Evolutionary conservation across 1,284 basidiomycete species (phyloP).

Genomic region (Trametes pubescens): DNA sequence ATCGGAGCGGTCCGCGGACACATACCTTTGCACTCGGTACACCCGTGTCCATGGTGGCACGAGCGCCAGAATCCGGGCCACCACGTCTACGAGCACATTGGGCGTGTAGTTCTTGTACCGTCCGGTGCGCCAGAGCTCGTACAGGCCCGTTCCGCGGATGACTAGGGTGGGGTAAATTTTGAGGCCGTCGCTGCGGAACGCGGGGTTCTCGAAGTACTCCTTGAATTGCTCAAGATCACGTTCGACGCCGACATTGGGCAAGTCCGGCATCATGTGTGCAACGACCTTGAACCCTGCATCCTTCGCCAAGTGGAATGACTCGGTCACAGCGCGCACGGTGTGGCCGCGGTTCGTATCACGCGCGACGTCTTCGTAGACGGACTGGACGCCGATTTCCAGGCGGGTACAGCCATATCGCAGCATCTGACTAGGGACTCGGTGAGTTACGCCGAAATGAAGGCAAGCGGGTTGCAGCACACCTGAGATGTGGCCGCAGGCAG

Average conservation of each 20-base stretch:
- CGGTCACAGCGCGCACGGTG: slow-evolving; percentile 96
- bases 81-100: slow-evolving; percentile 96
- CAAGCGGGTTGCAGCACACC: slow-evolving; percentile 48
- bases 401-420: slow-evolving; percentile 98
- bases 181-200: slow-evolving; percentile 95
- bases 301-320: slow-evolving; percentile 98
- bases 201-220: slow-evolving; percentile 98
- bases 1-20: slow-evolving; percentile 4
- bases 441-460: slow-evolving; percentile 13
- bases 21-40: slow-evolving; percentile 93
- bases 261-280: slow-evolving; percentile 98
- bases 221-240: slow-evolving; percentile 99
- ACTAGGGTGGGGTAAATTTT: slow-evolving; percentile 99
- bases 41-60: slow-evolving; percentile 99
- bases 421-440: slow-evolving; percentile 85
- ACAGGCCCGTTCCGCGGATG: slow-evolving; percentile 96
- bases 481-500: slow-evolving; percentile 95
- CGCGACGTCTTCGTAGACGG: slow-evolving; percentile 99
- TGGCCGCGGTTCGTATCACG: slow-evolving; percentile 98
- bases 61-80: slow-evolving; percentile 94
- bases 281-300: slow-evolving; percentile 99
- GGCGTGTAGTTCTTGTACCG: slow-evolving; percentile 99
- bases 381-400: slow-evolving; percentile 98
- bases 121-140: slow-evolving; percentile 96
- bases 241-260: slow-evolving; percentile 97